Percentiles rank a stretch among this genome's conserved stretches.
These are phyloP conservation scores for Irpex lacteus DNA, from an alignment of 1,284 basidiomycete genomes.

Conservation along the genomic window DNA sequence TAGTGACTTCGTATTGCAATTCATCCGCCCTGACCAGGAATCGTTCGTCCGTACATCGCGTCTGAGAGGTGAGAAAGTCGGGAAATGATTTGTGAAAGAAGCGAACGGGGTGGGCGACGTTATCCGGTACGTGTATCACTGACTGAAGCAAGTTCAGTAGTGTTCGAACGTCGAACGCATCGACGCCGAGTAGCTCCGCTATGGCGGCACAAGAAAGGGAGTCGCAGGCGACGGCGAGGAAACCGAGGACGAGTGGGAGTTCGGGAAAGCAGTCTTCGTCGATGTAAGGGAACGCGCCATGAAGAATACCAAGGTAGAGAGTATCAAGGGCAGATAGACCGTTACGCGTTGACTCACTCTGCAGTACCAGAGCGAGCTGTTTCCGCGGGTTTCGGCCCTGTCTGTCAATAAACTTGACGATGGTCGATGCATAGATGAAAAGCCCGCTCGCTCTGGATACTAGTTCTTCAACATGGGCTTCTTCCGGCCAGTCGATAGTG, in stretches of 20 bases:
- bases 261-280: not conserved
- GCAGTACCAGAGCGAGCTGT: not conserved
- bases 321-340: not conserved
- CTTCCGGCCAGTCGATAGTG: not conserved
- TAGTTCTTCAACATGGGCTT: not conserved
- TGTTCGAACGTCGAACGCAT: not conserved
- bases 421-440: constrained; percentile 3
- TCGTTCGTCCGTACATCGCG: not conserved
- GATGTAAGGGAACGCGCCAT: not conserved
- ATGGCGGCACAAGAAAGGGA: not conserved
- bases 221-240: not conserved
- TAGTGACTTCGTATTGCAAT: not conserved
- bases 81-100: constrained; percentile 7
- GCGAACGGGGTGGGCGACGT: not conserved
- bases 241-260: not conserved
- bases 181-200: not conserved
- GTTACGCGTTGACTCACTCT: not conserved
- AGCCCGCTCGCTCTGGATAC: not conserved
- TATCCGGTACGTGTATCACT: constrained; percentile 1
- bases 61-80: constrained; percentile 1
- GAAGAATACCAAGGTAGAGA: not conserved
- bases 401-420: constrained; percentile 2
- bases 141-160: not conserved
- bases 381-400: not conserved
- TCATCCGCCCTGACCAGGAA: not conserved